Percentiles rank a stretch among this genome's conserved stretches.
Conservation (phyloP, 2,329 filamentous ascomycete genomes). For the Didymella lethalis region DNA sequence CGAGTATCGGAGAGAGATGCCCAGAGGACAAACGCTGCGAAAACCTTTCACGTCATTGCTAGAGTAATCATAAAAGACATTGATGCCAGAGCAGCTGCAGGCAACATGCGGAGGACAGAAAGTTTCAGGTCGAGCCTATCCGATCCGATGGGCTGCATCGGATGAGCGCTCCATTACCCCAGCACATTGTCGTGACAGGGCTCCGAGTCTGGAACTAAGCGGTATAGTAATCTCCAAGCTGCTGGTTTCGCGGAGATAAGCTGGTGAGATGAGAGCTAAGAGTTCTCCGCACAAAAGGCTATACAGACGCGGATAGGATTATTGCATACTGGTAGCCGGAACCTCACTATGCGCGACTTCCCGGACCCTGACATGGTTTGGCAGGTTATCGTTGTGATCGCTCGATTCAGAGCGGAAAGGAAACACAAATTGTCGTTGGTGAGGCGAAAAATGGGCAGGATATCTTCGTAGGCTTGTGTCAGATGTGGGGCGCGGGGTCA, state of each 20-base stretch:
- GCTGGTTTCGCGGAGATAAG: slow-evolving; percentile 27
- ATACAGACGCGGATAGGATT: slow-evolving; percentile 20
- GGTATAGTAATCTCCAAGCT: slow-evolving; percentile 20
- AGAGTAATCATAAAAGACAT: slow-evolving; percentile 4
- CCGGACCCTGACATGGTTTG: slow-evolving; percentile 25
- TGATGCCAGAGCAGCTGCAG: background rate
- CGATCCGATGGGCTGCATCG: slow-evolving; percentile 30
- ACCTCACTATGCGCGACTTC: slow-evolving; percentile 3
- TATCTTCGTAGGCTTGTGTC: slow-evolving; percentile 17
- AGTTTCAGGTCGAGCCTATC: slow-evolving; percentile 22
- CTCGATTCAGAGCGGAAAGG: background rate
- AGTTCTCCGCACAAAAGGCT: slow-evolving; percentile 38
- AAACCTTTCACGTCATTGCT: background rate
- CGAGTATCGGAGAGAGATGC: slow-evolving; percentile 34
- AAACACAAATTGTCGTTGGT: background rate
- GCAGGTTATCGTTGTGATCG: slow-evolving; percentile 8
- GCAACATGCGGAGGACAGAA: slow-evolving; percentile 3
- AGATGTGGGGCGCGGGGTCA: slow-evolving; percentile 11
- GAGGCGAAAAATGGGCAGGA: background rate
- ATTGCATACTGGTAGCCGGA: slow-evolving; percentile 20
- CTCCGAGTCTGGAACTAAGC: slow-evolving; percentile 21
- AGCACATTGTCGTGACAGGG: slow-evolving; percentile 12
- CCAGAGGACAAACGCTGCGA: slow-evolving; percentile 14
- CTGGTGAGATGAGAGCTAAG: slow-evolving; percentile 26
- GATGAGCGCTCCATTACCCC: slow-evolving; percentile 43